Percentiles rank a stretch among this genome's conserved stretches.
These are phyloP conservation scores for Funneliformis geosporum DNA, from an alignment of 192 early-diverging fungal genomes.

Conservation along the genomic window DNA sequence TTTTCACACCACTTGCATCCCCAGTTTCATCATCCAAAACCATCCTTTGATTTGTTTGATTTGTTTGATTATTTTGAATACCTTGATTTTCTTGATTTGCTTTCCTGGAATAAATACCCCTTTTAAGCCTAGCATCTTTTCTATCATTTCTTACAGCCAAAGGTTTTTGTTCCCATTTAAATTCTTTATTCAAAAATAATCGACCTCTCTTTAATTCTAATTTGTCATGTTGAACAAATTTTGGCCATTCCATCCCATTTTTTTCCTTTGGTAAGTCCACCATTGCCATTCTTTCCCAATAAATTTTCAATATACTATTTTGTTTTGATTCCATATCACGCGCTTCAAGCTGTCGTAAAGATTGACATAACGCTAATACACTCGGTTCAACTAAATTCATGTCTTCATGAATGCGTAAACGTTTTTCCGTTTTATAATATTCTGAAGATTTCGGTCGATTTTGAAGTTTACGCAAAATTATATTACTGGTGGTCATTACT, in stretches of 20 bases:
- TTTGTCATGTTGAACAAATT: conserved; percentile 39
- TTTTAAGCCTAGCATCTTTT: neutral
- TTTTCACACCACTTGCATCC: neutral
- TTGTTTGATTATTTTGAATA: neutral
- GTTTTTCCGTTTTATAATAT: conserved; percentile 34
- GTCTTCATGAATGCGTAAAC: neutral
- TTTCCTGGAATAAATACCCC: neutral
- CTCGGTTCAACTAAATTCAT: conserved; percentile 30
- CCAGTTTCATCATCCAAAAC: too few species aligned
- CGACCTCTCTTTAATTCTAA: conserved; percentile 31
- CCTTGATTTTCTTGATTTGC: neutral
- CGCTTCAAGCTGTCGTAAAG: conserved; percentile 30
- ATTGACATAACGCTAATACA: conserved; percentile 35
- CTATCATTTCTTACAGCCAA: neutral
- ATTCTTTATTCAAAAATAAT: conserved; percentile 4
- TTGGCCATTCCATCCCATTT: conserved; percentile 39
- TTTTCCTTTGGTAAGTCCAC: conserved; percentile 35
- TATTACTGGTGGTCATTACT: conserved; percentile 33
- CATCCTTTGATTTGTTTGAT: neutral
- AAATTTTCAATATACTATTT: conserved; percentile 32
- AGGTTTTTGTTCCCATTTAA: neutral
- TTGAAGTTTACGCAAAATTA: conserved; percentile 30
- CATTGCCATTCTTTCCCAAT: conserved; percentile 43
- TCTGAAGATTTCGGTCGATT: conserved; percentile 31
- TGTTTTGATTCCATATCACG: conserved; percentile 1